Evolutionary conservation across 768 basidiomycete genomes (phyloP).

Genomic region (Tylopilus sp.): DNA sequence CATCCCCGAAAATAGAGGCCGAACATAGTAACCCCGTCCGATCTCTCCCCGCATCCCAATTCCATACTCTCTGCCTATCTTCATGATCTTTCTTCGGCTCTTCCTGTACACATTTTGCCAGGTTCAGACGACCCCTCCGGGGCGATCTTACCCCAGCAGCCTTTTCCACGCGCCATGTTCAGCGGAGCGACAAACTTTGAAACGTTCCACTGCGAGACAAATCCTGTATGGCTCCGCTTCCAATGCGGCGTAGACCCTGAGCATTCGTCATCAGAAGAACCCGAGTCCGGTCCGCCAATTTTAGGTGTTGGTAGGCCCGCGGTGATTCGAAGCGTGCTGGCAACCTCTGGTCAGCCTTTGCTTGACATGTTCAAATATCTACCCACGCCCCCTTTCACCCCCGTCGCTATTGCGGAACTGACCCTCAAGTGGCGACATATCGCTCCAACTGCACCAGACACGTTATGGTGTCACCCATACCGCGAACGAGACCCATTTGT

Average conservation of each 20-base stretch:
- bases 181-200: constrained; percentile 53
- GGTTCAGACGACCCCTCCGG: constrained; percentile 88
- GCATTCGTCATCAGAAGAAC: constrained; percentile 5
- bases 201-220: constrained; percentile 77
- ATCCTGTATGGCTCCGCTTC: constrained; percentile 82
- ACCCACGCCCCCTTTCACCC: constrained; percentile 63
- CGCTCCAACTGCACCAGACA: constrained; percentile 98
- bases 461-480: constrained; percentile 97
- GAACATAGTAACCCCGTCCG: constrained; percentile 49
- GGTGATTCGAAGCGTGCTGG: constrained; percentile 59
- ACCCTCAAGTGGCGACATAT: constrained; percentile 93
- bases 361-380: constrained; percentile 97
- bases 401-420: constrained; percentile 67
- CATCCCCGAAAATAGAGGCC: constrained; percentile 45
- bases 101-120: constrained; percentile 87
- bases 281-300: background rate
- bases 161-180: constrained; percentile 90
- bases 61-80: constrained; percentile 65
- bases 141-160: constrained; percentile 88
- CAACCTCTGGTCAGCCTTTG: constrained; percentile 89
- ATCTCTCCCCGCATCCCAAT: constrained; percentile 76
- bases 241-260: constrained; percentile 41
- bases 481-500: constrained; percentile 86
- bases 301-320: constrained; percentile 13
- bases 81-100: constrained; percentile 66